A percentile compares a stretch with the other conserved stretches of the same genome.
Conservation (phyloP, 345 rosid genomes). For the Eucalyptus regnans region DNA sequence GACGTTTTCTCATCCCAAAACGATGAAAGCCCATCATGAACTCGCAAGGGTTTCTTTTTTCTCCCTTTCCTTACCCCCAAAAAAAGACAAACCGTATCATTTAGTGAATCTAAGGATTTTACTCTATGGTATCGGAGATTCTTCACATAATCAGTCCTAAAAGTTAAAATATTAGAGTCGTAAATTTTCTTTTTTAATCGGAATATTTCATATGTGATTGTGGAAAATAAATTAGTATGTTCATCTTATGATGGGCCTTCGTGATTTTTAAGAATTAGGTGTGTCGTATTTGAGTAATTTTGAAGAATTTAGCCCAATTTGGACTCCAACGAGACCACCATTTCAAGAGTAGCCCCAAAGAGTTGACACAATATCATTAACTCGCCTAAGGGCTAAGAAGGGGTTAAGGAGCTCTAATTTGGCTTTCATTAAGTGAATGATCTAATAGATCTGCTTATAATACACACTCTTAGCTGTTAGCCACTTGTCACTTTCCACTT, state of each 20-base stretch:
- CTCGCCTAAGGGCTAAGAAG: background rate
- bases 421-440: background rate
- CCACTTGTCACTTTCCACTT: background rate
- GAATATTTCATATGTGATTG: background rate
- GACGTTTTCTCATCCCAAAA: background rate
- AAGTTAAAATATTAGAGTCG: background rate
- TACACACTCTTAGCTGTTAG: background rate
- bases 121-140: background rate
- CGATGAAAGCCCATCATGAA: background rate
- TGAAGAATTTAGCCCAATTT: background rate
- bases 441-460: background rate
- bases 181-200: too few relatives aligned
- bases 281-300: background rate
- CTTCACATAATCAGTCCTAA: background rate
- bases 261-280: too few relatives aligned
- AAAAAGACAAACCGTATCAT: background rate
- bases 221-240: background rate
- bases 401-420: background rate
- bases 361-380: background rate
- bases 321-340: background rate
- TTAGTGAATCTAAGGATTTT: background rate
- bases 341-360: background rate
- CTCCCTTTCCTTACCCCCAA: background rate
- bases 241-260: background rate
- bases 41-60: background rate